Base-by-base conservation (phyloP, 2,329 filamentous ascomycete species). In the Fusarium compactum region DNA sequence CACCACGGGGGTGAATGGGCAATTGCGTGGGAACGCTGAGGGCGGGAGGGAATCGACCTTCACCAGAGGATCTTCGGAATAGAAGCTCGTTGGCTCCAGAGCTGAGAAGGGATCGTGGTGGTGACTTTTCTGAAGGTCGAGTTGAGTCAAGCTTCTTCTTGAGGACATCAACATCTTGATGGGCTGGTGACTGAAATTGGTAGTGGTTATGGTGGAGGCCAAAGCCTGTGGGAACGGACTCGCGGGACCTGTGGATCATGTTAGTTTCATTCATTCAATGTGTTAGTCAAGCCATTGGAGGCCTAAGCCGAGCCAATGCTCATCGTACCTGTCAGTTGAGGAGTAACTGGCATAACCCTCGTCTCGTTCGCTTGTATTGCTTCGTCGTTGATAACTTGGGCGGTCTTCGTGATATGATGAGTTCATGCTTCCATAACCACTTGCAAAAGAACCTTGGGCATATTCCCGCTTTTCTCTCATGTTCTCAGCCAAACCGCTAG, bases 71-170 rank as follows among this genome's bases (percentile, higher is more conserved):
- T 15, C 82, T 79, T 44, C 80, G 78, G 4, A 80, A 72, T 22
- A 80, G 73, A 10, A 78, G 66, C 47, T 85, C 83, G 58, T 77
- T 80, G 24, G 81, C 70, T 3, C 83, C 84, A 12, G 81, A 77
- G 60, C 81, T 83, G 8, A 86, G 77, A 6, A 80, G 78, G 12
- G 84, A 83, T 51, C 81, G 81, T 24, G 84, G 81, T 3, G 84
- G 82, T 11, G 84, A 82, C 18, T 81, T 84, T 60, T 85, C 84
- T n/a, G 83, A 72, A 1, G 78, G 80, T 40, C 83, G 80, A 40
- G 82, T 77, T 2, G 83, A 81, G 61, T 88, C 83, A n/a, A 89
- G 80, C 77, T 86, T 89, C 76, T 85, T 86, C 63, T 87, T 84
- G 74, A 88, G 82, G 54, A 79, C 82, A 62, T 81, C 83, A 63